phyloP scores from a whole-genome alignment of 1,284 basidiomycete species.

The Schizophyllum commune region DNA sequence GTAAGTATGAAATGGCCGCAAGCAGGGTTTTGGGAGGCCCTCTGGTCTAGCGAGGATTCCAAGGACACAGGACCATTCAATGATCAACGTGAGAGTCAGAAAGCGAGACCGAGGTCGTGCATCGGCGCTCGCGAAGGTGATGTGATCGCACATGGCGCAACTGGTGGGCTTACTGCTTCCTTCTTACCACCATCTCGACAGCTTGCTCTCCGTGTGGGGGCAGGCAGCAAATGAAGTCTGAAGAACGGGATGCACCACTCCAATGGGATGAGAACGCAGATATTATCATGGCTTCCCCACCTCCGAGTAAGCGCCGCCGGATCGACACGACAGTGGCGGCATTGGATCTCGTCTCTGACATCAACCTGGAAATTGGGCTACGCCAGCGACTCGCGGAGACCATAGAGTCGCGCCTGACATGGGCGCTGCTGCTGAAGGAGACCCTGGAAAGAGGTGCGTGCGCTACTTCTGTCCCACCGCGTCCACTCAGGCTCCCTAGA shows the following conservation, averaged over 20 bases:
- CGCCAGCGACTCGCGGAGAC: conserved; percentile 47
- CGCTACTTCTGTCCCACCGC: conserved; percentile 1
- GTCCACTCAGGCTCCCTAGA: conserved; percentile 1
- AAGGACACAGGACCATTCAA: no score
- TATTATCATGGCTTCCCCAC: background rate
- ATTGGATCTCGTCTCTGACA: conserved; percentile 31
- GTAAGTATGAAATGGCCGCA: no score
- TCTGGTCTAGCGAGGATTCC: no score
- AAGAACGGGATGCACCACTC: background rate
- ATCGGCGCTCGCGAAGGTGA: no score
- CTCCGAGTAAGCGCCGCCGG: background rate
- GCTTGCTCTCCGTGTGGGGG: no score
- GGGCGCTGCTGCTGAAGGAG: conserved; percentile 55
- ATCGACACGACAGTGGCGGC: background rate
- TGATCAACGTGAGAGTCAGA: no score
- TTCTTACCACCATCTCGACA: no score
- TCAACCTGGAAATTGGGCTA: conserved; percentile 58
- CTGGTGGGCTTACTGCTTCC: no score
- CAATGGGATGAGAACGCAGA: background rate
- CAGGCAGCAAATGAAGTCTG: background rate
- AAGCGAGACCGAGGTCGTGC: no score
- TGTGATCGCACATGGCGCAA: no score
- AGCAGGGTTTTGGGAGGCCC: no score
- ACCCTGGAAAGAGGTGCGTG: conserved; percentile 30
- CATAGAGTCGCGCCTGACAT: conserved; percentile 54